phyloP scores from a whole-genome alignment of 83 land plant genomes.

The Thuja plicata region DNA sequence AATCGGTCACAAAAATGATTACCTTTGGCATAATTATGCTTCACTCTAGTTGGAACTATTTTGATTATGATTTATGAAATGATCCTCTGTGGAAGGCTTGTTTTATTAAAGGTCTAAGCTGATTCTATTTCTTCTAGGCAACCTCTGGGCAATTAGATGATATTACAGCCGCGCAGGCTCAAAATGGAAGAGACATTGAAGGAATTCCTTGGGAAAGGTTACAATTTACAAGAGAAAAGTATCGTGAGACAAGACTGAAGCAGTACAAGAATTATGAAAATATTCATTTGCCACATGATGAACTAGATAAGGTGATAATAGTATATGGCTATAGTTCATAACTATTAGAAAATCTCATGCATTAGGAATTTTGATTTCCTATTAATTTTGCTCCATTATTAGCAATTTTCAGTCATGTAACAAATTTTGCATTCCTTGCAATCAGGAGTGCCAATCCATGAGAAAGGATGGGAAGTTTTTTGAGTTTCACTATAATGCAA shows the following conservation, averaged over 20 bases:
- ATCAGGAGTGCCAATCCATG: constrained; percentile 82
- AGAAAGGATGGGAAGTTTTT: no score
- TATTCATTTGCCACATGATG: constrained; percentile 48
- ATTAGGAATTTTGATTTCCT: background rate
- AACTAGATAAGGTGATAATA: constrained; percentile 60
- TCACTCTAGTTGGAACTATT: background rate
- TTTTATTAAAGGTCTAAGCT: background rate
- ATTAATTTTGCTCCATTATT: no score
- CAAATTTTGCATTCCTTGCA: background rate
- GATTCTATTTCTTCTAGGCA: background rate
- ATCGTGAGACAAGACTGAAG: constrained; percentile 78
- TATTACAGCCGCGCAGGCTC: constrained; percentile 79
- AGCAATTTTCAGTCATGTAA: background rate
- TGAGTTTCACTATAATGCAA: constrained; percentile 77
- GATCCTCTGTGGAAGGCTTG: background rate
- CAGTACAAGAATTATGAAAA: constrained; percentile 90
- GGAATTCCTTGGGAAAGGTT: constrained; percentile 95
- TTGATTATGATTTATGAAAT: background rate
- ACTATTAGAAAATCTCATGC: background rate
- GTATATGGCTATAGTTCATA: background rate
- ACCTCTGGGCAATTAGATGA: constrained; percentile 21
- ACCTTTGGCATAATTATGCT: background rate
- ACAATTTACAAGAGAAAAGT: constrained; percentile 70
- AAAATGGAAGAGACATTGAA: constrained; percentile 91
- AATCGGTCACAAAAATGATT: background rate